Percentiles rank a stretch among this genome's conserved stretches.
These are phyloP conservation scores for Thelonectria rubi DNA, from an alignment of 2,329 filamentous ascomycete species.

Conservation along the genomic window DNA sequence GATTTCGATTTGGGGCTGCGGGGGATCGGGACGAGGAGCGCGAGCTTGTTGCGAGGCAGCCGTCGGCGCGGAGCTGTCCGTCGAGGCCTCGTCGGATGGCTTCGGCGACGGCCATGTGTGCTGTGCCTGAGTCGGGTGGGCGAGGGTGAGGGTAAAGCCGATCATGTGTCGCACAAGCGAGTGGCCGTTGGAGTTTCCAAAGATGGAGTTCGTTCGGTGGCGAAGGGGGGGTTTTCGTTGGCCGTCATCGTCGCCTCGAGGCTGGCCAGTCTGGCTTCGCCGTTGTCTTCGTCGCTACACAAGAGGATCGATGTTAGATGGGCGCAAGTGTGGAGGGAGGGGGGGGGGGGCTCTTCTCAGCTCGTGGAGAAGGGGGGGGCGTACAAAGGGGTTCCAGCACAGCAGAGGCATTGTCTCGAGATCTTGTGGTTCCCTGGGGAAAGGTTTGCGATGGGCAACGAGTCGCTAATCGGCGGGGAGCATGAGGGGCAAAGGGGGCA, in stretches of 20 bases:
- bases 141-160: conserved; percentile 43
- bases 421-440: conserved; percentile 14
- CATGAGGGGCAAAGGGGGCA: conserved; percentile 33
- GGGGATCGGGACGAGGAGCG: neutral
- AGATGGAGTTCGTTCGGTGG: conserved; percentile 51
- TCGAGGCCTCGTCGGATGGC: conserved; percentile 39
- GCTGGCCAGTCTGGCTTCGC: conserved; percentile 13
- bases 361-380: neutral
- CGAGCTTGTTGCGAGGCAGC: neutral
- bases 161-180: conserved; percentile 48
- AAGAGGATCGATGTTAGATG: neutral
- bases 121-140: conserved; percentile 42
- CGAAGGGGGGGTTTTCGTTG: conserved; percentile 38
- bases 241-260: conserved; percentile 28
- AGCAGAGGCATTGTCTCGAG: conserved; percentile 31
- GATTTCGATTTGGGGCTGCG: conserved; percentile 50
- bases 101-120: conserved; percentile 33
- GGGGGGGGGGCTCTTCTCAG: neutral
- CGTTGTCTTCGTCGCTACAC: conserved; percentile 18
- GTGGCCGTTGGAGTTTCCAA: conserved; percentile 48
- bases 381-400: conserved; percentile 37
- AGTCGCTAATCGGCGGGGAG: conserved; percentile 29
- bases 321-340: neutral
- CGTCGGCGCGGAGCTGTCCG: conserved; percentile 31
- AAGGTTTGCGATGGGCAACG: conserved; percentile 25